Conservation (phyloP, 495 filamentous ascomycete genomes). For the Chaetomium tenue region DNA sequence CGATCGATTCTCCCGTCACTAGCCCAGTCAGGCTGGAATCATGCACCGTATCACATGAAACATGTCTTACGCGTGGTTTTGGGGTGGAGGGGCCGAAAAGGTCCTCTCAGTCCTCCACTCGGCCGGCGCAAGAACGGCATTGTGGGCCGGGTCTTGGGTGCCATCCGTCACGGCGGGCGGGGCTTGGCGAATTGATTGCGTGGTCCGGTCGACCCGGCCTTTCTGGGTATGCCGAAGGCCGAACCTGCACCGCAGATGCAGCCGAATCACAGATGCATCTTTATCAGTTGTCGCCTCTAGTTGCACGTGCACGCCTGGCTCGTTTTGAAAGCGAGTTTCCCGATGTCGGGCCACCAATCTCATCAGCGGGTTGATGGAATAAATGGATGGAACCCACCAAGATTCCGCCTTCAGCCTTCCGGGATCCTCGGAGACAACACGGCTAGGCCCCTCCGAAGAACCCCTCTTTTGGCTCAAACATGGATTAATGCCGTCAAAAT, state of each 20-base stretch:
- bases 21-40: not conserved
- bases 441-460: not conserved
- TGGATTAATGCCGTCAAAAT: not conserved
- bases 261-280: not conserved
- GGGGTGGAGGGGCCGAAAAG: not conserved
- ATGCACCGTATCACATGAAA: not conserved
- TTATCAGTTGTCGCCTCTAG: not conserved
- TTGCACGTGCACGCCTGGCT: slow-evolving; percentile 3
- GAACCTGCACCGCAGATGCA: not conserved
- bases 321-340: not conserved
- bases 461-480: slow-evolving; percentile 12
- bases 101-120: not conserved
- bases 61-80: not conserved
- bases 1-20: not conserved
- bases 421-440: slow-evolving; percentile 1
- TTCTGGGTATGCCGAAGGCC: slow-evolving; percentile 6
- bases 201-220: not conserved
- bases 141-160: not conserved
- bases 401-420: not conserved
- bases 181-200: slow-evolving; percentile 1
- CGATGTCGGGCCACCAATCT: slow-evolving; percentile 6
- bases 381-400: not conserved
- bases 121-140: not conserved
- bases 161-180: not conserved
- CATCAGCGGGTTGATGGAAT: not conserved